A percentile compares a stretch with the other conserved stretches of the same genome.
Evolutionary conservation across 129 eudicot species (phyloP).

Genomic region (Centella asiatica): DNA sequence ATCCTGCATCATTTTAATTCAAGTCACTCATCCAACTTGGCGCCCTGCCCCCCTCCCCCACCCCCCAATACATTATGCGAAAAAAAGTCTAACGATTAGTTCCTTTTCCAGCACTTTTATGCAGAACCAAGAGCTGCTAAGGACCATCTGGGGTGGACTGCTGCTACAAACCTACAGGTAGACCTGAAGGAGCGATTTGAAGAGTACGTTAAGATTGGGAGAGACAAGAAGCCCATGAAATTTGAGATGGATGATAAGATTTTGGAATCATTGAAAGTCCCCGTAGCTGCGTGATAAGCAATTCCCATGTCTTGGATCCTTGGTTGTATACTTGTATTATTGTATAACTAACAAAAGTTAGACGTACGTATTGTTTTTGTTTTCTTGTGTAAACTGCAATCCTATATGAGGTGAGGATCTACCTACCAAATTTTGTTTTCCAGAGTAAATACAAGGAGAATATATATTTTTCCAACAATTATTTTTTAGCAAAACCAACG

Average conservation of each 20-base stretch:
- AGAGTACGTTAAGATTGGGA: constrained; percentile 91
- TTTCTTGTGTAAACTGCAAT: background rate
- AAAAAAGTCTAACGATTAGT: background rate
- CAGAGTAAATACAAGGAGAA: background rate
- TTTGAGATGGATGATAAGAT: constrained; percentile 92
- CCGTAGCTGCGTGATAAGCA: constrained; percentile 52
- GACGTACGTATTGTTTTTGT: background rate
- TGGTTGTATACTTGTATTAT: background rate
- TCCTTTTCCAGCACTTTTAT: constrained; percentile 79
- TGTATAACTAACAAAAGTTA: background rate
- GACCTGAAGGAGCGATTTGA: constrained; percentile 86
- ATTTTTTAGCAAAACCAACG: background rate
- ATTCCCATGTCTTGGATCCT: background rate
- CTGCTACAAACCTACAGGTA: constrained; percentile 57
- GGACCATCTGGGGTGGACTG: constrained; percentile 77
- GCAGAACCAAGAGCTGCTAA: constrained; percentile 99
- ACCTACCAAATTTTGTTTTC: background rate
- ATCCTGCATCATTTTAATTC: background rate
- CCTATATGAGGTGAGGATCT: background rate
- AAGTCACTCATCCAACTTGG: too few relatives aligned
- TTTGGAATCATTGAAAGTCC: constrained; percentile 58
- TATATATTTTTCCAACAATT: background rate
- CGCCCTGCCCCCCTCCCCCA: too few relatives aligned
- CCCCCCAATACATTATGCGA: too few relatives aligned
- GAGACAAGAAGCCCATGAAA: constrained; percentile 81